These are phyloP conservation scores for Globisporangium radiosum DNA, from an alignment of 352 stramenopile genomes.

Conservation along the genomic window DNA sequence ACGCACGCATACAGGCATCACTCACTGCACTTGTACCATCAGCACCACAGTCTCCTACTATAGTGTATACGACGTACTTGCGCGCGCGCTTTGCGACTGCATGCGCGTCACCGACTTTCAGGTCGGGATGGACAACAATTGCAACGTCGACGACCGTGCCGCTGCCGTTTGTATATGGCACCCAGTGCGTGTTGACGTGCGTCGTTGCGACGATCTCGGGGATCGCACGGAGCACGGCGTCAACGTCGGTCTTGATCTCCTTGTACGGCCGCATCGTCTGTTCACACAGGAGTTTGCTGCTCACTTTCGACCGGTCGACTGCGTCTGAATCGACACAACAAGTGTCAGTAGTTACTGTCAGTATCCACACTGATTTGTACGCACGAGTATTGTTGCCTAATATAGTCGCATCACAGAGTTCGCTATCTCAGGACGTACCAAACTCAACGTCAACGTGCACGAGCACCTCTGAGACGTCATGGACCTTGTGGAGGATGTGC, in stretches of 20 bases:
- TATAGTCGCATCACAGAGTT: too few species aligned
- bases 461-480: slow-evolving; percentile 83
- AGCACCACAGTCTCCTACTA: background rate
- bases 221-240: slow-evolving; percentile 49
- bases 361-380: too few species aligned
- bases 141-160: slow-evolving; percentile 72
- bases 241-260: slow-evolving; percentile 70
- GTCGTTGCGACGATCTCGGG: slow-evolving; percentile 65
- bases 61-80: slow-evolving; percentile 29
- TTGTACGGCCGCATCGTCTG: slow-evolving; percentile 67
- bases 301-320: slow-evolving; percentile 16
- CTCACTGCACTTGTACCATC: too few species aligned
- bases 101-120: slow-evolving; percentile 70
- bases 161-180: slow-evolving; percentile 47
- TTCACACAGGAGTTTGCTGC: slow-evolving; percentile 28
- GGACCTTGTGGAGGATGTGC: slow-evolving; percentile 60
- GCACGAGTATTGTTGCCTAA: background rate
- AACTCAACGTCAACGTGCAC: slow-evolving; percentile 81
- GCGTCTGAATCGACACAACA: slow-evolving; percentile 12
- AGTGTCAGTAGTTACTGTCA: too few species aligned
- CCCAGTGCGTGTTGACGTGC: slow-evolving; percentile 81
- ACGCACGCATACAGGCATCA: too few species aligned
- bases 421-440: slow-evolving; percentile 18
- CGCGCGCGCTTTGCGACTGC: slow-evolving; percentile 63
- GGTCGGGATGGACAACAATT: slow-evolving; percentile 67